Percentiles rank a stretch among this genome's conserved stretches.
Evolutionary conservation across 768 basidiomycete genomes (phyloP).

Genomic region (Amanita phalloides): DNA sequence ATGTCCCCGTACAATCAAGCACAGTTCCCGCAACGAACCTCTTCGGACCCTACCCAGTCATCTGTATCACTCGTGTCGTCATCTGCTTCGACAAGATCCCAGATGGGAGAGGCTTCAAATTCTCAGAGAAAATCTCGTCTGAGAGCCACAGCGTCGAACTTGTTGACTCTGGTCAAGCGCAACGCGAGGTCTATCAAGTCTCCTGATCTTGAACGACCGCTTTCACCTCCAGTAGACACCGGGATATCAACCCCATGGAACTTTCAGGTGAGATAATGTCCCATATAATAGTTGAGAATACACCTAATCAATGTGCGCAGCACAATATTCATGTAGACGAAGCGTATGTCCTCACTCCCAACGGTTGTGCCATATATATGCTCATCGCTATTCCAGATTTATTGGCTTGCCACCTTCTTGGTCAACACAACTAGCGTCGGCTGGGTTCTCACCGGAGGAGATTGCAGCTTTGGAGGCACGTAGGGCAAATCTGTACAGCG

Average conservation of each 20-base stretch:
- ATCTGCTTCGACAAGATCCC: constrained; percentile 17
- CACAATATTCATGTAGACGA: constrained; percentile 78
- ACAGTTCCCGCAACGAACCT: constrained; percentile 21
- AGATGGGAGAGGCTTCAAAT: constrained; percentile 10
- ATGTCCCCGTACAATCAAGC: constrained; percentile 25
- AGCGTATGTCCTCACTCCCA: constrained; percentile 29
- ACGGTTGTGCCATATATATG: not conserved
- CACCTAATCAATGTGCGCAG: constrained; percentile 20
- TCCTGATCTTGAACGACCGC: constrained; percentile 10
- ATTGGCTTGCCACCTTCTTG: constrained; percentile 67
- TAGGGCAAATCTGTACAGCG: constrained; percentile 24
- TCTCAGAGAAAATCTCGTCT: not conserved
- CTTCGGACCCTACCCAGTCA: constrained; percentile 22
- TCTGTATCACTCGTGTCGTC: constrained; percentile 27
- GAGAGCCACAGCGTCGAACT: constrained; percentile 26
- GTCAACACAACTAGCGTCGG: constrained; percentile 46
- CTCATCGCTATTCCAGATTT: constrained; percentile 25
- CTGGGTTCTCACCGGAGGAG: constrained; percentile 61
- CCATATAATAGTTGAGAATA: not conserved
- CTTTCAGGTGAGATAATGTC: constrained; percentile 43
- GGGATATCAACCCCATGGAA: constrained; percentile 65
- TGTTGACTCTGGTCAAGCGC: constrained; percentile 32
- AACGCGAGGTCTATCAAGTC: constrained; percentile 20
- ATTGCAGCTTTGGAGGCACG: constrained; percentile 45
- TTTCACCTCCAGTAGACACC: constrained; percentile 35